Conservation (phyloP, 2,329 filamentous ascomycete species). For the Drechslerella coelobrocha region DNA sequence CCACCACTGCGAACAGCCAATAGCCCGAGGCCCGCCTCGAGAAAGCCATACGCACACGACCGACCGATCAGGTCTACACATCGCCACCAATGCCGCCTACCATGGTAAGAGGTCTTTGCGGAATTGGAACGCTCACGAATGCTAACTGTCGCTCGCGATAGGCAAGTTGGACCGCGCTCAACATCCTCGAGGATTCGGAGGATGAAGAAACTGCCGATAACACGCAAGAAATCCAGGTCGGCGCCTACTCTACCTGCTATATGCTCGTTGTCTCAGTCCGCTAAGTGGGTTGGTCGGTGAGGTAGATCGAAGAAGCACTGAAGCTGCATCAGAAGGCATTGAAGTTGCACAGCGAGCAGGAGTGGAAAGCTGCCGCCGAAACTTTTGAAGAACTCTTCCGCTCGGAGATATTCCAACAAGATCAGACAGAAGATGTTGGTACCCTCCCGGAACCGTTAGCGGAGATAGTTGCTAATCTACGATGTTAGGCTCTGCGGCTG, state of each 20-base stretch:
- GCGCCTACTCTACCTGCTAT: conserved; percentile 35
- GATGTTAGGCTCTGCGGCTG: conserved; percentile 63
- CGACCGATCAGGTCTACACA: neutral
- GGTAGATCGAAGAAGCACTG: conserved; percentile 86
- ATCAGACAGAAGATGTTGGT: conserved; percentile 65
- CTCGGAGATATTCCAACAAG: conserved; percentile 86
- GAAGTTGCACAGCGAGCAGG: conserved; percentile 88
- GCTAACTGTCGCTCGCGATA: conserved; percentile 18
- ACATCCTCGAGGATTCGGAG: conserved; percentile 90
- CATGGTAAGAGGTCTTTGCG: conserved; percentile 19
- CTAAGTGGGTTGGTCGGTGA: neutral
- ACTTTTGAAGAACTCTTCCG: conserved; percentile 86
- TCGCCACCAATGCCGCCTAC: neutral
- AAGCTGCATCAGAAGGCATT: conserved; percentile 92
- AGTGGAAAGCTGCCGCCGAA: conserved; percentile 72
- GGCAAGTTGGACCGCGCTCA: conserved; percentile 81
- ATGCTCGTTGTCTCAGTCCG: neutral
- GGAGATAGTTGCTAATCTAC: conserved; percentile 70
- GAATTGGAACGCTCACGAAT: neutral
- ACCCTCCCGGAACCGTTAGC: conserved; percentile 61
- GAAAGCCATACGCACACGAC: neutral
- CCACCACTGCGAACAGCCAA: neutral
- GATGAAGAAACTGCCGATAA: conserved; percentile 91
- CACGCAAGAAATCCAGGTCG: conserved; percentile 85
- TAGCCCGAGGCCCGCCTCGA: neutral